Base-by-base conservation (phyloP, 2,329 filamentous ascomycete genomes). In the Iodosphaeria phyllophila region DNA sequence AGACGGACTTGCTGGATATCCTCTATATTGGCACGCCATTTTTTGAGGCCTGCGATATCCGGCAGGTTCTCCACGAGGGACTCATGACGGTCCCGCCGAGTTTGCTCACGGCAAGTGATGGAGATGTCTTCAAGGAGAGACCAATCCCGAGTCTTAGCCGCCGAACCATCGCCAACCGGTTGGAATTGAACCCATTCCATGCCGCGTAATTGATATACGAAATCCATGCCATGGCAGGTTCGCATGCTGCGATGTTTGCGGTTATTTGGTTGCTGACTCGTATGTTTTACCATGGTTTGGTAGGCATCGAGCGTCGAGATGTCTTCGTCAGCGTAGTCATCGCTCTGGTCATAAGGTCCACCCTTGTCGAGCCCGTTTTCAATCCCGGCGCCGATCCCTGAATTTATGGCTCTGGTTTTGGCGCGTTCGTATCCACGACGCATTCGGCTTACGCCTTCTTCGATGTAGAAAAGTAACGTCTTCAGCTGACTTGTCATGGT, bases 151-250 rank as follows among this genome's bases (percentile, higher is more conserved):
- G 13, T 9, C 5, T 20, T 20, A 5, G n/a, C n/a, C 13, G n/a
- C n/a, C 2, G 5, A 10, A 2, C 13, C 7, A 5, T 2, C 8
- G 7, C 13, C 7, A 4, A 13, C 5, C 19, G n/a, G 5, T 13
- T 20, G n/a, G 19, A 20, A 20, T 2, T 13, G 19, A 13, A 20
- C 13, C 19, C 19, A 20, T 2, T 13, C 13, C 19, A 20, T 20
- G 13, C 19, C 19, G n/a, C 19, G n/a, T 13, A 20, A 20, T 13
- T 20, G 19, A 13, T 20, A 20, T 4, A 20, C 19, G 7, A n/a
- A 20, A 55, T 31, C 23, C 10, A 55, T 31, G 0, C 60, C 60
- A 14, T 60, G 57, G 0, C 59, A 12, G 0, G 37, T 50, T 1
- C 54, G 40, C 6, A 64, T 35, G 0, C 41, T 36, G 3, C 60